Conservation (phyloP, 306 rosid genomes). For the Purshia tridentata region DNA sequence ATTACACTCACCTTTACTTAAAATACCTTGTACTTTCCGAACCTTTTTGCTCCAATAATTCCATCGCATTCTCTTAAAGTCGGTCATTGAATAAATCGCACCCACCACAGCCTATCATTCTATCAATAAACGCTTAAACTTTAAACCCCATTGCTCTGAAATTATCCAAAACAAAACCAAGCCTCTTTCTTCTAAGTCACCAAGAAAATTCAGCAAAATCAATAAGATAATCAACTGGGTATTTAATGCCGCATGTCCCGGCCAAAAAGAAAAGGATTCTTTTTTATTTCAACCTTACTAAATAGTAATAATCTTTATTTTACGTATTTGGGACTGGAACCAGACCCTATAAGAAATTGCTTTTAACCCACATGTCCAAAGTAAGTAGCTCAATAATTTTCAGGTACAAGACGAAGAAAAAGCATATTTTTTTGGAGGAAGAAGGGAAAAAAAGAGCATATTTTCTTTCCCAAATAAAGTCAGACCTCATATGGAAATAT, state of each 20-base stretch:
- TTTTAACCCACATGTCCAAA: background rate
- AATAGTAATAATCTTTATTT: background rate
- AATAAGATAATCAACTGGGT: background rate
- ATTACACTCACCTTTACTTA: constrained; percentile 11
- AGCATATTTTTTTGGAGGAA: background rate
- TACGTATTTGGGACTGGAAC: background rate
- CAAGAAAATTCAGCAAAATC: constrained; percentile 3
- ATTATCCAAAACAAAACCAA: constrained; percentile 20
- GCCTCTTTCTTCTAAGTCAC: constrained; percentile 11
- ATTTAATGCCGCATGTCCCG: background rate
- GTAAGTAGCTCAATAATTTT: background rate
- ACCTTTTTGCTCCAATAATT: constrained; percentile 34
- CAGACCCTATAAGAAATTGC: background rate
- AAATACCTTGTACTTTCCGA: constrained; percentile 13
- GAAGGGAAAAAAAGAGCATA: constrained; percentile 4
- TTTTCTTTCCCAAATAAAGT: constrained; percentile 28
- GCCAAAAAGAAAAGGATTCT: background rate
- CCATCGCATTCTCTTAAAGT: constrained; percentile 27
- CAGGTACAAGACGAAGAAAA: background rate
- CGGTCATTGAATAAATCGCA: constrained; percentile 41
- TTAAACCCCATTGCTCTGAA: constrained; percentile 26
- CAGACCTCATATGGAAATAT: background rate
- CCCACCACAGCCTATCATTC: constrained; percentile 38
- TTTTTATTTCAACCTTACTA: background rate
- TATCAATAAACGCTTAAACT: constrained; percentile 25